Base-by-base conservation (phyloP, 176 grass and related monocot genomes). In the Lolium perenne region DNA sequence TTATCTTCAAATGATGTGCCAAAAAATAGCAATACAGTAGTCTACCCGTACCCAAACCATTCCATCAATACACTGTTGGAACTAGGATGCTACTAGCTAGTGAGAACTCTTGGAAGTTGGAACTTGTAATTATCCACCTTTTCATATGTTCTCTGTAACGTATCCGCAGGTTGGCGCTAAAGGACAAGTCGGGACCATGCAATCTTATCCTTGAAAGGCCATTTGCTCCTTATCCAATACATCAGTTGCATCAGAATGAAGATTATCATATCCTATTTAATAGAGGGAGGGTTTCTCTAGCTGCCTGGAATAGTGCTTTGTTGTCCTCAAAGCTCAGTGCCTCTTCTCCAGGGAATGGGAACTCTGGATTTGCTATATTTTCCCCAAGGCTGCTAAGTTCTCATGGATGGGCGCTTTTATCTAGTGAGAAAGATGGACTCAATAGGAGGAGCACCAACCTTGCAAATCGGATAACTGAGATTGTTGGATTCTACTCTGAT, bases 181-280 rank as follows among this genome's bases (percentile, higher is more conserved):
- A 90, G 60, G 72, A 91, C n/a, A 88, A 72, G 23, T 78, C 85
- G 11, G 91, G 90, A 67, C 87, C 81, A 61, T 94, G 83, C 84
- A 91, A 89, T 86, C 91, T 98, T 95, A 79, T 98, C 51, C 91
- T 98, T 74, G 96, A 98, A 87, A 94, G 96, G 58, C 96, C 96
- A 73, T 94, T 92, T 77, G 43, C 96, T 77, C 96, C 96, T 66
- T 98, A 91, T 64, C 96, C 96, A 4, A 95, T 98, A 75, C 93
- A 98, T 80, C 88, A 95, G 61, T 79, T 98, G 58, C 93, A 91
- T 85, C 80, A 92, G 76, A 91, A 90, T 82, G 92, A 83, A 76
- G 91, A 90, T 90, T 93, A 92, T 61, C 80, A 86, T 72, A 76
- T 89, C 15, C 84, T 98, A 26, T 98, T 94, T 92, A 98, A 98